Base-by-base conservation (phyloP, 1,284 basidiomycete genomes). In the Sparassis latifolia region DNA sequence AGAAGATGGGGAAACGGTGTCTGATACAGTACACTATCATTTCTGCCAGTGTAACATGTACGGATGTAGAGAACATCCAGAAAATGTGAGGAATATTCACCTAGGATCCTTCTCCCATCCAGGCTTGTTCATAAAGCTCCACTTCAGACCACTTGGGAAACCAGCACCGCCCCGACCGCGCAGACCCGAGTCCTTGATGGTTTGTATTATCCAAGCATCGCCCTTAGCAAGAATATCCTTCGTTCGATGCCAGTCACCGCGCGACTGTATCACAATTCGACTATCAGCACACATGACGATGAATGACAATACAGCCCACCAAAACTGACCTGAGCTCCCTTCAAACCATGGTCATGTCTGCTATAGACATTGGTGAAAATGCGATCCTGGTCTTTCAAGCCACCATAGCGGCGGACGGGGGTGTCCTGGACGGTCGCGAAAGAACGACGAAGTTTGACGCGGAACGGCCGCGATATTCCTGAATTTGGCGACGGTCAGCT, bases 51-150 rank as follows among this genome's bases (percentile, higher is more conserved):
- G 20, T 20, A 20, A 20, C 20, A 20, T 20, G 20, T 20, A 20
- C 20, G 20, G 20, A 20, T 20, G 20, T 20, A 20, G 12, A 37
- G 7, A 37, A 37, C 35, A 37, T 37, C 6, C 7, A 12, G 35
- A 37, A 37, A 37, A 12, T 12, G 35, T 6, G 12, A 6, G 12
- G 35, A 6, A 7, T 12, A 46, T 77, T 52, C 54, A 88, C 85
- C 93, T 79, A 54, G 82, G 82, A 67, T 98, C 96, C 66, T 93
- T 90, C 75, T 99, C 86, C 95, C 96, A 98, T 42, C 88, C 88
- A 32, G 95, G 96, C 74, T 98, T 98, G 78, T 98, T 97, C 89
- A 96, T 98, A 70, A 98, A 97, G 67, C 86, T 90, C 96, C 96
- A 99, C 71, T 99, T 99, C 61, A 99, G 77, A 46, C 96, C 96